Evolutionary conservation across 2,329 filamentous ascomycete species (phyloP).

Genomic region (Keithomyces neogunnii): DNA sequence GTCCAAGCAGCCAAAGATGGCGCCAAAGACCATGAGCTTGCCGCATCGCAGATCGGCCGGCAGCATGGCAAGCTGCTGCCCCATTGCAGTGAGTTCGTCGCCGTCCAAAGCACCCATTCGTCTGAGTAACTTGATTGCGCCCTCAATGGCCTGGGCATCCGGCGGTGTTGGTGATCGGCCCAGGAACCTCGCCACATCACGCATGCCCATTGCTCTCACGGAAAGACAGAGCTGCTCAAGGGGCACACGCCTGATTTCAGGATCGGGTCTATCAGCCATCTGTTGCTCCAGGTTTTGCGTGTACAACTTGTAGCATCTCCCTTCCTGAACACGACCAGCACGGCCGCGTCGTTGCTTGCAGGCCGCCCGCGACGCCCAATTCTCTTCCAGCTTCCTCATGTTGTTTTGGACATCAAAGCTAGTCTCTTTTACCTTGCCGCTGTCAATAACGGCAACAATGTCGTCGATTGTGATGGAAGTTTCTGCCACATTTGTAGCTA

Average conservation of each 20-base stretch:
- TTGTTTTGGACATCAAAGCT: conserved; percentile 87
- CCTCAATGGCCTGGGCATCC: conserved; percentile 74
- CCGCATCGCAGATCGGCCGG: conserved; percentile 87
- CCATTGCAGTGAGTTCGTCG: conserved; percentile 79
- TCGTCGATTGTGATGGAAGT: conserved; percentile 99
- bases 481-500: conserved; percentile 94
- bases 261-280: conserved; percentile 84
- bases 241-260: conserved; percentile 87
- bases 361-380: conserved; percentile 88
- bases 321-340: conserved; percentile 85
- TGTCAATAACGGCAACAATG: conserved; percentile 92
- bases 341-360: conserved; percentile 91
- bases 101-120: conserved; percentile 86
- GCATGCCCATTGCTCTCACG: conserved; percentile 89
- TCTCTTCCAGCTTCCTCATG: conserved; percentile 89
- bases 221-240: conserved; percentile 91
- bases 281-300: conserved; percentile 76
- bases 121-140: conserved; percentile 67
- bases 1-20: conserved; percentile 87
- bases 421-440: conserved; percentile 91
- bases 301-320: conserved; percentile 91
- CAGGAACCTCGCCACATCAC: conserved; percentile 73
- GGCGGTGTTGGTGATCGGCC: conserved; percentile 84
- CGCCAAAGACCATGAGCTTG: conserved; percentile 92
- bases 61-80: conserved; percentile 88